Evolutionary conservation across 1,139 yeast species (phyloP), one percentile per base, ranked within the genome.

Genomic region (Candida neerlandica): DNA sequence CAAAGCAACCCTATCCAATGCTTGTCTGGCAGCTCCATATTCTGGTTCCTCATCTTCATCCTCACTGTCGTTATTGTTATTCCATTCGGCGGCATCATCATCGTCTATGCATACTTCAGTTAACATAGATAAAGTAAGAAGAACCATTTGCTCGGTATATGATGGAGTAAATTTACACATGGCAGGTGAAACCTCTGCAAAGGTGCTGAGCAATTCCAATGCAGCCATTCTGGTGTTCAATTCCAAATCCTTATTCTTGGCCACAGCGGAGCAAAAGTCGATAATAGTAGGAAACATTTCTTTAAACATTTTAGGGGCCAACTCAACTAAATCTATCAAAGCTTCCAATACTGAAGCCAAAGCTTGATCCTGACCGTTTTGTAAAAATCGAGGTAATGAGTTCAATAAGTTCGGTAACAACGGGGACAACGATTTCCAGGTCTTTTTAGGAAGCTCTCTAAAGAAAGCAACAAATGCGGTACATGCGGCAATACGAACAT

Each of bases 281-380:
- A 92, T 82, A 45, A 94, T 85, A 23, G 90, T 86, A 45, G 88
- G 85, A 67, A 94, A 92, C 89, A 92, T 89, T 45, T 89, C 90
- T 61, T 82, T 84, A 73, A 94, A 94, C 84, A 94, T 82, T 64
- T 92, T 94, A 47, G 99, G 99, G 10, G 98, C 98, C 55, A 92
- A 73, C 58, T 88, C 95, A 9, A 92, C 97, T 54, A 94, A 78
- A 60, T 94, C 98, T 52, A 92, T 90, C 59, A 94, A 77, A 10
- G 92, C 80, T 67, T 90, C 97, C 56, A 94, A 80, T n/a, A 92
- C 96, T 5, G 89, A 79, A 1, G 96, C 86, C 58, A 94, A 79
- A 11, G 96, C 89, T 26, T 79, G 75, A 50, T 90, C 95, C 63
- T 90, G 89, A 41, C 91, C 91, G 59, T 77, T 84, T 55, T 82